These are phyloP conservation scores for Extremus antarcticus DNA, from an alignment of 495 filamentous ascomycete genomes.

Conservation along the genomic window DNA sequence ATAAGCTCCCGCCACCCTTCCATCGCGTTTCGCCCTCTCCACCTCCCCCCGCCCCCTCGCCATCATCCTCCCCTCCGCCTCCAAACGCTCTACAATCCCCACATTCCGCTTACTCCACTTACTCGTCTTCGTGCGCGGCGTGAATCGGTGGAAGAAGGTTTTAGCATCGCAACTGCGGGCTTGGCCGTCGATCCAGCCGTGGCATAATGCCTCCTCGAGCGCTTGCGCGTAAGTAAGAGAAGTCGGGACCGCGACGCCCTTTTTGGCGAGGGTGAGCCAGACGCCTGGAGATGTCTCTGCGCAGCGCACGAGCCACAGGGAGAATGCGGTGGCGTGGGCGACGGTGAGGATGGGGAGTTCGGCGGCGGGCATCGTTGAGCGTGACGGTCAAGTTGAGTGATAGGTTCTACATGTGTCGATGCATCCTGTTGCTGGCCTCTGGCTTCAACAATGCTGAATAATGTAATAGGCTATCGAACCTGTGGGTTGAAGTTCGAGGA, in stretches of 20 bases:
- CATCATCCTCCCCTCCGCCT: not conserved
- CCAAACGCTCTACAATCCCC: not conserved
- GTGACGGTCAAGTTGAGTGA: no score
- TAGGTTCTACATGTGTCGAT: no score
- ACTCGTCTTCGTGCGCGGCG: constrained; percentile 1
- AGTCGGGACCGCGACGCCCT: not conserved
- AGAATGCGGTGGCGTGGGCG: not conserved
- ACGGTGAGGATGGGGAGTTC: not conserved
- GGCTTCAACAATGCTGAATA: no score
- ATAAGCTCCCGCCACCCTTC: constrained; percentile 3
- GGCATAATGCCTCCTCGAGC: constrained; percentile 3
- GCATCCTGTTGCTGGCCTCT: no score
- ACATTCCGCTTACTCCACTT: not conserved
- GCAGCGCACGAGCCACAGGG: not conserved
- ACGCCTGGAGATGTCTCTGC: not conserved
- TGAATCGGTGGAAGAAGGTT: not conserved
- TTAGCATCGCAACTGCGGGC: not conserved
- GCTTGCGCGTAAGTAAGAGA: constrained; percentile 3
- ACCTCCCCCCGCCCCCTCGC: not conserved
- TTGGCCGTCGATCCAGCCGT: constrained; percentile 5
- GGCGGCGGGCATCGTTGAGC: no score
- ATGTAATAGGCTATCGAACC: no score
- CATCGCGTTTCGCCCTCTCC: constrained; percentile 1
- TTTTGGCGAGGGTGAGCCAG: constrained; percentile 4
- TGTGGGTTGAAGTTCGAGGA: no score